Base-by-base conservation (phyloP, 768 basidiomycete species). In the Lyophyllum decastes region DNA sequence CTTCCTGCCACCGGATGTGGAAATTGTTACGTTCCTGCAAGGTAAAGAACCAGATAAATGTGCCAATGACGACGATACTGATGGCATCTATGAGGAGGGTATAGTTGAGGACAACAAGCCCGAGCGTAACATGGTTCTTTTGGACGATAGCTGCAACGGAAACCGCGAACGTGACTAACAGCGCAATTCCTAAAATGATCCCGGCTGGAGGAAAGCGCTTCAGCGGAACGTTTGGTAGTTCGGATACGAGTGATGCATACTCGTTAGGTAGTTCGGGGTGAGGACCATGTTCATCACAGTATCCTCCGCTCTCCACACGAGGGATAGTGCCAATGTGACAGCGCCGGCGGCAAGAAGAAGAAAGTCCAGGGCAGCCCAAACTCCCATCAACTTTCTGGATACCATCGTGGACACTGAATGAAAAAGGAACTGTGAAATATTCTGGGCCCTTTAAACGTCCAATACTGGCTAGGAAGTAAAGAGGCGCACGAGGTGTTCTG, bases 11-110 rank as follows among this genome's bases (percentile, higher is more conserved):
- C 24, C 84, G 72, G 0, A 58, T 59, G 59, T 84, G 81, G 73
- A 87, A 95, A 64, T 90, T 84, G 44, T 74, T 72, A 25, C 88
- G 84, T 68, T 93, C 88, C 54, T 80, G 72, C 17, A 95, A 78
- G 5, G 93, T 92, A 68, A 75, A 91, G 73, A 89, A 85, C 94
- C 94, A 96, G 50, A 95, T 75, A 62, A 83, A 81, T 21, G 87
- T 82, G 58, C 90, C 93, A 25, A 92, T 73, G 52, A 86, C 65
- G 49, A 88, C 72, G 41, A 89, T 80, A 24, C 79, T 78, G 44
- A 89, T 62, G 8, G 80, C 81, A 64, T 94, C 87, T 40, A 78
- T 55, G 34, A 95, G 70, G 52, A 95, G 85, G 25, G 78, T 64
- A 77, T 88, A 92, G 73, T 94, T 94, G 64, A 94, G 83, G 38